Evolutionary conservation across 768 basidiomycete species (phyloP).

Genomic region (Trametes cinnabarina): DNA sequence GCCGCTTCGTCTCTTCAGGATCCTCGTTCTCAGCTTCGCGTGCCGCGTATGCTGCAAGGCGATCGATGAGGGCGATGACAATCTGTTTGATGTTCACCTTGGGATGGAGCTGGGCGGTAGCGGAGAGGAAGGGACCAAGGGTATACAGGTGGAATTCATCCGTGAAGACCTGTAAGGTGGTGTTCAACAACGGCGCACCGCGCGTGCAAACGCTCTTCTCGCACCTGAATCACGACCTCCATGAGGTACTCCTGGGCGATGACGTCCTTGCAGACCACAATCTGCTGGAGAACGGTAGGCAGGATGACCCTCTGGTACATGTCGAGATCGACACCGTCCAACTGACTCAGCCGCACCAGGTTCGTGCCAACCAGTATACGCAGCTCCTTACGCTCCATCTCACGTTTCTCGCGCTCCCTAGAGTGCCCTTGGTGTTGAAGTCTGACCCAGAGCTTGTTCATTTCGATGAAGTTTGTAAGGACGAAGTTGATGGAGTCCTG

Average conservation of each 20-base stretch:
- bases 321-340: constrained; percentile 94
- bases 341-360: constrained; percentile 89
- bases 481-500: constrained; percentile 96
- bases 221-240: constrained; percentile 98
- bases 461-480: constrained; percentile 97
- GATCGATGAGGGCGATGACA: constrained; percentile 95
- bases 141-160: constrained; percentile 98
- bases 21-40: constrained; percentile 96
- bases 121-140: constrained; percentile 93
- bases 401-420: constrained; percentile 94
- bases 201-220: constrained; percentile 17
- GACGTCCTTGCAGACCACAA: constrained; percentile 97
- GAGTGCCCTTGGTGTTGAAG: constrained; percentile 98
- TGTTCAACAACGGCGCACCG: not conserved
- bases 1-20: constrained; percentile 88
- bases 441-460: constrained; percentile 99
- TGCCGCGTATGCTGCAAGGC: constrained; percentile 93
- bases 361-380: constrained; percentile 98
- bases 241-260: constrained; percentile 99
- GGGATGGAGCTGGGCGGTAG: constrained; percentile 94
- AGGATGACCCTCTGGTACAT: constrained; percentile 86
- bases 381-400: constrained; percentile 91
- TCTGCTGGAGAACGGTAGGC: constrained; percentile 92
- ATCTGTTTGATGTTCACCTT: constrained; percentile 99
- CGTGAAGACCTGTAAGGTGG: constrained; percentile 79